Evolutionary conservation across 306 rosid species (phyloP).

Genomic region (Adenanthera pavonina): DNA sequence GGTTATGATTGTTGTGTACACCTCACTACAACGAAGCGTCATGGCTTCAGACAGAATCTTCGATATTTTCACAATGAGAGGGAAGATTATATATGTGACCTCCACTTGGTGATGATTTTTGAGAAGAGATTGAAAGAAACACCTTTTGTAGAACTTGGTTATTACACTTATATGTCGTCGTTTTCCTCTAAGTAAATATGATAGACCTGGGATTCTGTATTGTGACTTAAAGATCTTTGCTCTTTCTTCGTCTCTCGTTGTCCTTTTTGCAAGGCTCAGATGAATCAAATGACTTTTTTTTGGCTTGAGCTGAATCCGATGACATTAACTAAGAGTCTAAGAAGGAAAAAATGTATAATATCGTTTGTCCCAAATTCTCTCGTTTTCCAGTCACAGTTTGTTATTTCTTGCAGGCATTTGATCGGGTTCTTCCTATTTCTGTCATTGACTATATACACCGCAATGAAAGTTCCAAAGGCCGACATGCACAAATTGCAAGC

Average conservation of each 20-base stretch:
- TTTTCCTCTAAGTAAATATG: background rate
- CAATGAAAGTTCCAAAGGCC: conserved; percentile 73
- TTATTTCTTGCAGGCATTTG: conserved; percentile 76
- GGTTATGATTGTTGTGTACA: background rate
- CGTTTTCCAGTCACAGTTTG: background rate
- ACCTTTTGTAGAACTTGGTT: background rate
- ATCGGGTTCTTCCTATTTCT: conserved; percentile 95
- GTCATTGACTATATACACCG: conserved; percentile 89
- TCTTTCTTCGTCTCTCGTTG: conserved; percentile 10
- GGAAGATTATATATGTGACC: background rate
- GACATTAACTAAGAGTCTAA: too few relatives aligned
- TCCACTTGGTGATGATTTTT: background rate
- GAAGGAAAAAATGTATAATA: background rate
- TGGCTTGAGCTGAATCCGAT: background rate
- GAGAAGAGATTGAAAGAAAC: too few relatives aligned
- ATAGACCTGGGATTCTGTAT: background rate
- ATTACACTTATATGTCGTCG: background rate
- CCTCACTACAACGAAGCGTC: background rate
- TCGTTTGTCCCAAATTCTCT: conserved; percentile 12
- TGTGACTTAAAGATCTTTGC: background rate
- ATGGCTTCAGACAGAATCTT: background rate
- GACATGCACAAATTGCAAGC: conserved; percentile 78
- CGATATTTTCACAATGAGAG: background rate
- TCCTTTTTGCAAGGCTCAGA: conserved; percentile 11
- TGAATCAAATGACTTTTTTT: background rate